A percentile compares a stretch with the other conserved stretches of the same genome.
phyloP scores from a whole-genome alignment of 352 stramenopile species.

The Globisporangium abappressorium region DNA sequence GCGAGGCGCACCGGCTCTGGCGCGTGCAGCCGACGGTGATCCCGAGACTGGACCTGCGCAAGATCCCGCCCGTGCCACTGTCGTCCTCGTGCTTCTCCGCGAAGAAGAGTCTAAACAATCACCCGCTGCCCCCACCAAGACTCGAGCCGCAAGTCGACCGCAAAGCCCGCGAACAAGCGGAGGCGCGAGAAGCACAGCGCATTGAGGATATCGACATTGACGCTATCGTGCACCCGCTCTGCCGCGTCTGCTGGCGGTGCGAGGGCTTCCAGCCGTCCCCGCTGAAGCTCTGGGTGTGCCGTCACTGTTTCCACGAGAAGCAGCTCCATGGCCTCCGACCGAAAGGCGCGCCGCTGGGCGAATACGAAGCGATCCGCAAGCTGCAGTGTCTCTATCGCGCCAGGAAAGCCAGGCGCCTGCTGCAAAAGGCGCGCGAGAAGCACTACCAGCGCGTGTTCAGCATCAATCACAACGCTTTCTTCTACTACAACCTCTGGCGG shows the following conservation, averaged over 20 bases:
- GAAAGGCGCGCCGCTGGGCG: slow-evolving; percentile 35
- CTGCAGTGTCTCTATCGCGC: slow-evolving; percentile 69
- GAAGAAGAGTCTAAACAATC: slow-evolving; percentile 20
- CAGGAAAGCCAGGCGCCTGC: slow-evolving; percentile 36
- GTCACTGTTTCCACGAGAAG: slow-evolving; percentile 68
- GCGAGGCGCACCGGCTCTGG: slow-evolving; percentile 51
- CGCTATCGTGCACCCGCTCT: slow-evolving; percentile 62
- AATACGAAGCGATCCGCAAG: slow-evolving; percentile 78
- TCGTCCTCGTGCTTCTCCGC: slow-evolving; percentile 32
- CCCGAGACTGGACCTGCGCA: slow-evolving; percentile 45
- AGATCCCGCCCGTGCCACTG: slow-evolving; percentile 33
- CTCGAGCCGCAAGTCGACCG: slow-evolving; percentile 58
- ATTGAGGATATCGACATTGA: slow-evolving; percentile 71
- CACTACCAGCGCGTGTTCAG: slow-evolving; percentile 76
- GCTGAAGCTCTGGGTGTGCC: slow-evolving; percentile 64
- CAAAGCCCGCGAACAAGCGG: slow-evolving; percentile 25
- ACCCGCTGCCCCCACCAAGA: slow-evolving; percentile 29
- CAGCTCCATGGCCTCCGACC: slow-evolving; percentile 54
- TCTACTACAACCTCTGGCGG: slow-evolving; percentile 76
- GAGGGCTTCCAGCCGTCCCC: slow-evolving; percentile 70
- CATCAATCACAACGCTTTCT: slow-evolving; percentile 71
- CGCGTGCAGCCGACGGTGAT: slow-evolving; percentile 37
- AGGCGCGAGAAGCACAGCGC: slow-evolving; percentile 33
- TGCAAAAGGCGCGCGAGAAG: slow-evolving; percentile 55
- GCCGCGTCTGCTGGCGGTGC: slow-evolving; percentile 74